Conservation (phyloP, 495 filamentous ascomycete genomes). For the Penicillium paradoxum region DNA sequence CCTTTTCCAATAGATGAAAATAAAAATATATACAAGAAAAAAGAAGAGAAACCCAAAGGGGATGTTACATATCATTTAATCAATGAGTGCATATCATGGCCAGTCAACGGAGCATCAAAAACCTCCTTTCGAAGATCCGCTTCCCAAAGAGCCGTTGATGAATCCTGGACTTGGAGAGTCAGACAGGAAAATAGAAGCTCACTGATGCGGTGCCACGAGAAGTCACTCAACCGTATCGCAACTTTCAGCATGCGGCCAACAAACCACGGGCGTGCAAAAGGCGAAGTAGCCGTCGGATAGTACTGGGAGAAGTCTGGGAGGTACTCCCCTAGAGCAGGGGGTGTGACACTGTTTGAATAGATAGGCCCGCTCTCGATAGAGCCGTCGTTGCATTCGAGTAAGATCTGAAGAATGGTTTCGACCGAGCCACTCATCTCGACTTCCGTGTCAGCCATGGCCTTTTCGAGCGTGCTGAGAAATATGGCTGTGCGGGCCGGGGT, state of each 20-base stretch:
- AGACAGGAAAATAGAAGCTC: constrained; percentile 34
- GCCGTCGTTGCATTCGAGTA: constrained; percentile 36
- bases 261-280: constrained; percentile 37
- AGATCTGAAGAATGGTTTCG: constrained; percentile 37
- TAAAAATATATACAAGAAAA: neutral
- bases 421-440: constrained; percentile 34
- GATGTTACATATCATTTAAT: constrained; percentile 5
- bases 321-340: neutral
- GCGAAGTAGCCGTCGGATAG: constrained; percentile 18
- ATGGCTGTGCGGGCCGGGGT: constrained; percentile 18
- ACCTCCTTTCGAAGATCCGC: constrained; percentile 32
- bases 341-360: neutral
- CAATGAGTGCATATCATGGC: constrained; percentile 33
- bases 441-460: constrained; percentile 31
- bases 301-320: constrained; percentile 32
- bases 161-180: constrained; percentile 25
- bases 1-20: too few relatives aligned
- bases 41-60: neutral
- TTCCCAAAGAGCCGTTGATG: constrained; percentile 25
- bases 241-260: constrained; percentile 41
- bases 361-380: neutral
- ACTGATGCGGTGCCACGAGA: constrained; percentile 30
- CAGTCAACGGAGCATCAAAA: constrained; percentile 32
- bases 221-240: constrained; percentile 32
- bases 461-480: constrained; percentile 31